Percentiles rank a stretch among this genome's conserved stretches.
phyloP scores from a whole-genome alignment of 108 stramenopile genomes.

The Parietichytrium sp. region DNA sequence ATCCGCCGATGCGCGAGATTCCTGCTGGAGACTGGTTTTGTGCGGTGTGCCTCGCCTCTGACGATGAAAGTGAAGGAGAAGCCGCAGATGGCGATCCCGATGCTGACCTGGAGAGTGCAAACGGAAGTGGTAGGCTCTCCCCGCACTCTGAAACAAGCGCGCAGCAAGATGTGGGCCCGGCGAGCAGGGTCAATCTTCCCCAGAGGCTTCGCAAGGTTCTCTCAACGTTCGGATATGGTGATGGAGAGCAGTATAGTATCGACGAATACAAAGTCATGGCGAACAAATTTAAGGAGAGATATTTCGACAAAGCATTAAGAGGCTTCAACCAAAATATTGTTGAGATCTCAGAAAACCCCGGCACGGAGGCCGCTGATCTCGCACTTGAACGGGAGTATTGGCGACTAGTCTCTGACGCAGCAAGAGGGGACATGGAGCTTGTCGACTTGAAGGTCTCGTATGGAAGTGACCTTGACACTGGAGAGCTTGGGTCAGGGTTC shows the following conservation, averaged over 20 bases:
- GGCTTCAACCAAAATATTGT: background rate
- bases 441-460: conserved; percentile 78
- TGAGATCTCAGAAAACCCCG: background rate
- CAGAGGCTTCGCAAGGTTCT: too few species aligned
- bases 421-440: conserved; percentile 34
- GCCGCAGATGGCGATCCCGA: background rate
- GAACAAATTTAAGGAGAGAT: conserved; percentile 52
- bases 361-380: background rate
- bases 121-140: background rate
- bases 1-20: conserved; percentile 14
- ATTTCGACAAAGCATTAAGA: conserved; percentile 52
- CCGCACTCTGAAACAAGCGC: background rate
- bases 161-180: too few species aligned
- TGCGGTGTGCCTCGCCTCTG: background rate
- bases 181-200: too few species aligned
- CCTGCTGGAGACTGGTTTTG: conserved; percentile 30
- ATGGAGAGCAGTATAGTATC: conserved; percentile 81
- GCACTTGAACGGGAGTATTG: conserved; percentile 88
- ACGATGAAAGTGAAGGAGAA: background rate
- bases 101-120: background rate
- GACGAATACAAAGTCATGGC: conserved; percentile 63
- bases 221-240: conserved; percentile 56
- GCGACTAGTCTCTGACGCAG: conserved; percentile 81
- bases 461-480: conserved; percentile 62
- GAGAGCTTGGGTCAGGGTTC: conserved; percentile 55